These are phyloP conservation scores for Rhizopus delemar DNA, from an alignment of 371 early-diverging fungal species.

Conservation along the genomic window DNA sequence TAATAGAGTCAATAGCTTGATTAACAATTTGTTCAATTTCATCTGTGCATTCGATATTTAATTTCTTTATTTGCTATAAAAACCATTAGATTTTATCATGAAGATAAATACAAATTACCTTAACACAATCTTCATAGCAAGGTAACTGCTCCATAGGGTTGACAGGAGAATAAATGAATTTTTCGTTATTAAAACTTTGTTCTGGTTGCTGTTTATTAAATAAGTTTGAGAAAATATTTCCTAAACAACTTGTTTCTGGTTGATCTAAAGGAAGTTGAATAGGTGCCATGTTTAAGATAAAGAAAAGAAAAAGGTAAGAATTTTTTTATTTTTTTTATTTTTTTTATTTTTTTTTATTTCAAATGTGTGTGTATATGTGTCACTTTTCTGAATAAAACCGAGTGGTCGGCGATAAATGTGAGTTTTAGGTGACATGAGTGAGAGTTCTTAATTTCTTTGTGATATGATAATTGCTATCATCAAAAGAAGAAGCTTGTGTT, in stretches of 20 bases:
- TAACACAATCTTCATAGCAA: slow-evolving; percentile 23
- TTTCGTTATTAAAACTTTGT: slow-evolving; percentile 11
- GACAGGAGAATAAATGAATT: slow-evolving; percentile 21
- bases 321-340: neutral
- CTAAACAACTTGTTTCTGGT: slow-evolving; percentile 13
- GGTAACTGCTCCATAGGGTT: slow-evolving; percentile 24
- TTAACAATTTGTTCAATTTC: slow-evolving; percentile 31
- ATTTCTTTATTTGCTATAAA: slow-evolving; percentile 18
- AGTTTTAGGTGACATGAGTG: slow-evolving; percentile 16
- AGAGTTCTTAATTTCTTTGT: slow-evolving; percentile 15
- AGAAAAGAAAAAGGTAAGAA: slow-evolving; percentile 10
- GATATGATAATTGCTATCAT: neutral
- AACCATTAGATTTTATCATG: neutral
- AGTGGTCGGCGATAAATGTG: slow-evolving; percentile 10
- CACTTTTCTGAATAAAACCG: slow-evolving; percentile 2
- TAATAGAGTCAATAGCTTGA: slow-evolving; percentile 47
- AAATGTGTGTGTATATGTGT: neutral
- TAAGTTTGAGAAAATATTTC: slow-evolving; percentile 11
- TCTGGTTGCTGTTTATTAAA: slow-evolving; percentile 15
- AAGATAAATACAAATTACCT: slow-evolving; percentile 7
- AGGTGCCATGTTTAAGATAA: slow-evolving; percentile 15
- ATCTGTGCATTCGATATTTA: slow-evolving; percentile 18
- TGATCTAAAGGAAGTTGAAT: slow-evolving; percentile 21
- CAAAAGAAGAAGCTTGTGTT: neutral
- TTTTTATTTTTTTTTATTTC: neutral